Base-by-base conservation (phyloP, 1,284 basidiomycete genomes). In the Somion occarium region DNA sequence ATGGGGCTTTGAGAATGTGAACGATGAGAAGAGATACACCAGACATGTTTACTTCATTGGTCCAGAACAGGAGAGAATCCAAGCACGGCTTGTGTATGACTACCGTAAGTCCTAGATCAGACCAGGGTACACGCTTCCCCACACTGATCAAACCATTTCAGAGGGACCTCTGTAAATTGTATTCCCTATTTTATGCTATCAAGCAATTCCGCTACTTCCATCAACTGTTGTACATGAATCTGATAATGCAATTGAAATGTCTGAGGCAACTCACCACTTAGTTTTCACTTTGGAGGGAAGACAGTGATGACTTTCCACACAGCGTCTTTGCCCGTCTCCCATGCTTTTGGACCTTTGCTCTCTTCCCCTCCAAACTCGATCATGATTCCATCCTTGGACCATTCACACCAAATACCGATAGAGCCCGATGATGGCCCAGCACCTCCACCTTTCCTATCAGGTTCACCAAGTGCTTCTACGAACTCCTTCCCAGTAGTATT, bases 321-420 rank as follows among this genome's bases (percentile, higher is more conserved):
- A 1, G 88, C 85, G 59, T 89, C 85, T 58, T 86, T 90, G 7
- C 90, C 90, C 55, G 78, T 76, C 59, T 93, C 90, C 91, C 90
- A 93, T 56, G 88, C 89, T 54, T 88, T 82, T 2, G 86, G 83
- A 1, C 90, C 90, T 52, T 76, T 78, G 12, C 87, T 83, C 56
- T 87, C 80, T 45, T 79, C 76, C 2, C 87, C 88, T 1, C 85
- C 87, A 68, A 91, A 91, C 62, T 93, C 90, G 15, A 91, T 78
- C 84, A 91, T 86, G 22, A 93, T 62, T 1, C 90, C 90, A 51
- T 86, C 76, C 53, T 71, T 75, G n/a, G 80, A 75, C 91, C 91
- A 95, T 66, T 95, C 92, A 58, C 91, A 88, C 89, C 91, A 96
- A 54, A 94, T 92, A 18, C 83, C 84, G 56, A 94, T 89, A 38